Conservation (phyloP, 345 rosid genomes). For the Hibiscus trionum region DNA sequence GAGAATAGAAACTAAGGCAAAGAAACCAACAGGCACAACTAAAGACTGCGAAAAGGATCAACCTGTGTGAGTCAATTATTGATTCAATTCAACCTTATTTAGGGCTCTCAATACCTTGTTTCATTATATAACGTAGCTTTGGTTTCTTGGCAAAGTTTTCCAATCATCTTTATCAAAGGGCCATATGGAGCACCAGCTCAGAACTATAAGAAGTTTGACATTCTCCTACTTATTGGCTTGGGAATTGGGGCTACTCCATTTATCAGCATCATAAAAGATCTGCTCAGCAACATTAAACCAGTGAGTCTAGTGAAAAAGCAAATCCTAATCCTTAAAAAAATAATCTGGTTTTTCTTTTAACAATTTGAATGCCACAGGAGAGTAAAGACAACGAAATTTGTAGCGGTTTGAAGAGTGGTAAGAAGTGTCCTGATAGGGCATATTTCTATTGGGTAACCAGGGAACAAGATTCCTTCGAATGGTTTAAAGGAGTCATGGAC, state of each 20-base stretch:
- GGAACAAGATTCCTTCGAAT: constrained; percentile 92
- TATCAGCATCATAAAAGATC: constrained; percentile 85
- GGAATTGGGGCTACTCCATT: constrained; percentile 98
- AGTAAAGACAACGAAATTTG: no score
- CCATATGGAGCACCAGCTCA: constrained; percentile 99
- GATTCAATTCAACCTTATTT: neutral
- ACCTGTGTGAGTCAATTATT: constrained; percentile 32
- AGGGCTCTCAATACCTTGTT: neutral
- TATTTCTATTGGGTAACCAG: constrained; percentile 96
- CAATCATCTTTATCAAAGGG: constrained; percentile 68
- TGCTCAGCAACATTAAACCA: constrained; percentile 55
- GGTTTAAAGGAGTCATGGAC: constrained; percentile 99
- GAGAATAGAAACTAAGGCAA: constrained; percentile 66
- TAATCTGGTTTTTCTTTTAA: neutral
- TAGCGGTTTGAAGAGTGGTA: neutral
- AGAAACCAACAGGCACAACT: constrained; percentile 21
- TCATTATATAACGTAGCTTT: neutral
- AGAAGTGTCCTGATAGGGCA: constrained; percentile 74
- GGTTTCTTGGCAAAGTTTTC: constrained; percentile 52
- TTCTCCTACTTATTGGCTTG: constrained; percentile 71
- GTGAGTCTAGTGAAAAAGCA: constrained; percentile 23
- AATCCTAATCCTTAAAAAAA: neutral
- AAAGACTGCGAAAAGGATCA: constrained; percentile 33
- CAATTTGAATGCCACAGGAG: neutral
- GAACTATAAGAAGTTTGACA: constrained; percentile 62